Evolutionary conservation across 345 rosid genomes (phyloP), one percentile per base, ranked within the genome.

Genomic region (Arabis alpina): DNA sequence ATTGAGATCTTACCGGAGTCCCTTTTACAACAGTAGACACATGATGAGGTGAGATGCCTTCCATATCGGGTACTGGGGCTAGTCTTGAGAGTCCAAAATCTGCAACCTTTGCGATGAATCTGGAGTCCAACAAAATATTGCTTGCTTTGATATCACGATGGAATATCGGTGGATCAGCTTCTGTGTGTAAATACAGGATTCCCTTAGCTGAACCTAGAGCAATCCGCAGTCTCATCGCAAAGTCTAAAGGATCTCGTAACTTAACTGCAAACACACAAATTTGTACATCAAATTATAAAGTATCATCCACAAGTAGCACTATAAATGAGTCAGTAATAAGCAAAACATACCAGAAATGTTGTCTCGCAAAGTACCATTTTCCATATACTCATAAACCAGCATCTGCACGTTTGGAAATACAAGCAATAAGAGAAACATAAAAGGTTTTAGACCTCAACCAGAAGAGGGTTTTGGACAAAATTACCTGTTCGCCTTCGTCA

Each of bases 61-160:
- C 96, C 55, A 82, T 37, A 77, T 87, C 85, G 25, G 91, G 93
- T 66, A 85, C 87, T 7, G 96, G 95, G 10, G 99, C 99, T 8
- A 94, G 93, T 73, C 87, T 81, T 9, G 96, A 94, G 49, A 94
- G 88, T 59, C 99, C 96, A 75, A 94, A 94, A 80, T 94, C 97
- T 36, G 99, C 96, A 66, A 94, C 99, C 75, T 91, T 91, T n/a
- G 97, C 95, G 27, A 68, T 83, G 75, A 79, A 87, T 71, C 70
- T 88, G 6, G 86, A 58, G 77, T 91, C 96, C 64, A 94, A 62
- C 57, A 91, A 68, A 70, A 94, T 89, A 82, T 91, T 94, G 82
- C 86, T 91, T 50, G 99, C 96, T 79, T 94, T 91, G 76, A 94
- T 89, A 80, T 94, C 99, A 5, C 96, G 84, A 74, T 94, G 95